Evolutionary conservation across 306 rosid species (phyloP), one percentile per base, ranked within the genome.

Genomic region (Erythrophleum fordii): DNA sequence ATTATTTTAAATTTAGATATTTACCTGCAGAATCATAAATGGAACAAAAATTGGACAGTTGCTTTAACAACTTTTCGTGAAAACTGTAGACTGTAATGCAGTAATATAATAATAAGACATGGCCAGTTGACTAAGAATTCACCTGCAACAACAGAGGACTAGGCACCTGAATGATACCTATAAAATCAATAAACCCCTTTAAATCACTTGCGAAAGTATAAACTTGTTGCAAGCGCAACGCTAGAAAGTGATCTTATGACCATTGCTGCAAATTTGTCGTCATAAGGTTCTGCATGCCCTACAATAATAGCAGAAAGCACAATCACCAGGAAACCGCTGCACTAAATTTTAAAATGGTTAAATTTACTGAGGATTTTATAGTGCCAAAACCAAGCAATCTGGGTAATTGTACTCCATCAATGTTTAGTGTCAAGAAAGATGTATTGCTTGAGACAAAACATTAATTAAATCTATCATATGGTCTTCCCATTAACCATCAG

Each of bases 21-120:
- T 58, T 22, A 35, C 81, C 85, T 69, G 81, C 77, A 82, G 67
- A 31, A 31, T 31, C 34, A 75, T n/a, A n/a, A n/a, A n/a, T n/a
- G n/a, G n/a, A 46, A 44, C 17, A 51, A 42, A 37, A 53, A 42
- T 42, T 31, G 28, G 52, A 23, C 41, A 55, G 22, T 61, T 53
- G 31, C 53, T 67, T 52, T 16, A 44, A n/a, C 46, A 28, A 16
- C 41, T 18, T 73, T 26, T 80, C 59, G 29, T 51, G 51, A 6
- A 39, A 75, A 55, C n/a, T n/a, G n/a, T n/a, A n/a, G n/a, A 13
- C 53, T 45, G 35, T 73, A 51, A 8, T 20, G 8, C 8, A 22
- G 25, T n/a, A 53, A 53, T 22, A 53, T 51, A 22, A 0, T 20
- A 56, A 56, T 20, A 64, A 46, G 55, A 66, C 9, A 11, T 34